Percentiles rank a stretch among this genome's conserved stretches.
These are phyloP conservation scores for Geotrichum reessii DNA, from an alignment of 1,139 yeast species.

Conservation along the genomic window DNA sequence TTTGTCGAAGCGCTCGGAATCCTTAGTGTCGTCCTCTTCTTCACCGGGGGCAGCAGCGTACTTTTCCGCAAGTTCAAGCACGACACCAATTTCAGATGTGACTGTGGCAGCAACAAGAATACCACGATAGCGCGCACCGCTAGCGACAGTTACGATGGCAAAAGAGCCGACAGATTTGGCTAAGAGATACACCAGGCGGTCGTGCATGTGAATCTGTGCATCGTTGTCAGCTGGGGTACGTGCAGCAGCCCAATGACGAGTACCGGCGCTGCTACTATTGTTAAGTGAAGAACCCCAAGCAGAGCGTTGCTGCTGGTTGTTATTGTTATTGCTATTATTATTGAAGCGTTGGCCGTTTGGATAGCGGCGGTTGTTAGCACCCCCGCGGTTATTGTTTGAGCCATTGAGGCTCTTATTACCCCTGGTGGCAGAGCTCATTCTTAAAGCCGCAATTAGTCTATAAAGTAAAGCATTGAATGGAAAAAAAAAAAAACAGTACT, in stretches of 20 bases:
- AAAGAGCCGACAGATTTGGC: constrained; percentile 53
- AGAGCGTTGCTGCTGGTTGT: constrained; percentile 9
- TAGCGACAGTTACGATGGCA: constrained; percentile 53
- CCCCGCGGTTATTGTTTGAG: constrained; percentile 4
- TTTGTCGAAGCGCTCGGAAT: constrained; percentile 40
- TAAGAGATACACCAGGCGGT: constrained; percentile 46
- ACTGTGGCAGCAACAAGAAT: constrained; percentile 45
- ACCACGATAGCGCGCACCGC: constrained; percentile 62
- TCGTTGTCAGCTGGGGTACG: constrained; percentile 15
- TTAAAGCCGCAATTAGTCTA: not conserved
- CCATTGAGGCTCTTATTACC: constrained; percentile 9
- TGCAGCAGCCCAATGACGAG: constrained; percentile 2
- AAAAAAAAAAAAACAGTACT: not conserved
- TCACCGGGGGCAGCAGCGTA: constrained; percentile 38
- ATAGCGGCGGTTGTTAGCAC: constrained; percentile 7
- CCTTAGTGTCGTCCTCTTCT: constrained; percentile 33
- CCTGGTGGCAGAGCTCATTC: constrained; percentile 16
- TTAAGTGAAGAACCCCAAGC: not conserved
- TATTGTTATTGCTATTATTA: constrained; percentile 5
- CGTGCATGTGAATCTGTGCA: constrained; percentile 38
- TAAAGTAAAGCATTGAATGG: not conserved
- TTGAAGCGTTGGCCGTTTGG: not conserved
- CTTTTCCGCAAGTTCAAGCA: constrained; percentile 48
- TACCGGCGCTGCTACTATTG: constrained; percentile 4
- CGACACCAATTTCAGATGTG: constrained; percentile 46